Conservation (phyloP, 164 flowering plant genomes). For the Annona cherimola region DNA sequence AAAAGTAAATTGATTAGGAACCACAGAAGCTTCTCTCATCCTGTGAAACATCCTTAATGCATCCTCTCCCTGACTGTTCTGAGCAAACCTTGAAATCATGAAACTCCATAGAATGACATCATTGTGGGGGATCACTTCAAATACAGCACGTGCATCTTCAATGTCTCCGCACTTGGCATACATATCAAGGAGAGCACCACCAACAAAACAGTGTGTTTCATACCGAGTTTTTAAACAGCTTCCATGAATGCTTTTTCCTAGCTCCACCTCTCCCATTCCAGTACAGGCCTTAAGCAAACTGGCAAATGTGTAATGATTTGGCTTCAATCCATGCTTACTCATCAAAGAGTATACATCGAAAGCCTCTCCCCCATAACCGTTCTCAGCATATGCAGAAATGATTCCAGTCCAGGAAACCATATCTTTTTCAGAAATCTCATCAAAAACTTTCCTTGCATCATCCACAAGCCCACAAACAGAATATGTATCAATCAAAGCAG, state of each 20-base stretch:
- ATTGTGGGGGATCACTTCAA: slow-evolving; percentile 55
- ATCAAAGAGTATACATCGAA: slow-evolving; percentile 48
- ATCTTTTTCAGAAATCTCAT: slow-evolving; percentile 54
- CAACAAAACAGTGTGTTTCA: slow-evolving; percentile 58
- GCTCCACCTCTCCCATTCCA: slow-evolving; percentile 39
- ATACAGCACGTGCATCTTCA: slow-evolving; percentile 43
- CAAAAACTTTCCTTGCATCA: slow-evolving; percentile 53
- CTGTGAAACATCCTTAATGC: slow-evolving; percentile 47
- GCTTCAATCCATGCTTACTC: slow-evolving; percentile 51
- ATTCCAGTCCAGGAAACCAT: slow-evolving; percentile 93
- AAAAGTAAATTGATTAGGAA: slow-evolving; percentile 74
- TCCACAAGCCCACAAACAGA: slow-evolving; percentile 47
- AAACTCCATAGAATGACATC: slow-evolving; percentile 89
- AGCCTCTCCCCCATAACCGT: slow-evolving; percentile 50
- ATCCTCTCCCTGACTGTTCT: slow-evolving; percentile 42
- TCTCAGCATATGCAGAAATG: slow-evolving; percentile 66
- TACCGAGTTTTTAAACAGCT: slow-evolving; percentile 52
- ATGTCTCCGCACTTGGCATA: slow-evolving; percentile 52
- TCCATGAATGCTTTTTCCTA: slow-evolving; percentile 65
- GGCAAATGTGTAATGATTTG: slow-evolving; percentile 65
- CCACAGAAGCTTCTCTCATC: slow-evolving; percentile 53
- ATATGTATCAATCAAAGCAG: slow-evolving; percentile 73
- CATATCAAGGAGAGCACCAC: slow-evolving; percentile 63
- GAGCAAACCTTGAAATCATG: slow-evolving; percentile 79
- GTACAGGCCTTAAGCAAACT: slow-evolving; percentile 68